phyloP scores from a whole-genome alignment of 1,284 basidiomycete species.

The Malassezia pachydermatis region DNA sequence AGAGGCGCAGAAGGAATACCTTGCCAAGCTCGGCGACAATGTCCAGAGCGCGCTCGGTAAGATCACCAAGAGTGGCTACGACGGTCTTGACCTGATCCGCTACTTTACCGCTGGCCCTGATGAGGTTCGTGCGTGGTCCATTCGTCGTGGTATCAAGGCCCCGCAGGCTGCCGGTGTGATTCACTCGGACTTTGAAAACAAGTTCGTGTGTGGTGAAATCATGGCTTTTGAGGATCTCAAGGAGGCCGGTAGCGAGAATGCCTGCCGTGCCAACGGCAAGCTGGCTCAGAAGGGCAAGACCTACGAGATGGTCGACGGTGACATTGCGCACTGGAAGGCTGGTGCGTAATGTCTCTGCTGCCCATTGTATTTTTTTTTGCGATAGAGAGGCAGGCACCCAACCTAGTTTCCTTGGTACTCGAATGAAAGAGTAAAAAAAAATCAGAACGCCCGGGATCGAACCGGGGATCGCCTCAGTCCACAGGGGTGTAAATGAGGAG shows the following conservation, averaged over 20 bases:
- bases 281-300: slow-evolving; percentile 92
- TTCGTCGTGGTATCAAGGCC: slow-evolving; percentile 82
- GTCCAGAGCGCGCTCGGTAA: slow-evolving; percentile 41
- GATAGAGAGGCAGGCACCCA: neutral
- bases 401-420: neutral
- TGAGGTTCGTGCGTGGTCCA: slow-evolving; percentile 94
- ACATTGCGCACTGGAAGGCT: slow-evolving; percentile 38
- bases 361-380: no score
- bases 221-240: slow-evolving; percentile 85
- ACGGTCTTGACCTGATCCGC: slow-evolving; percentile 39
- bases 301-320: slow-evolving; percentile 58
- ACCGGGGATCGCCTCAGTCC: slow-evolving; percentile 22
- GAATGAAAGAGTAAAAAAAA: slow-evolving; percentile 12
- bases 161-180: slow-evolving; percentile 97
- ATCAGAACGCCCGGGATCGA: slow-evolving; percentile 22
- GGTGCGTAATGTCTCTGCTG: slow-evolving; percentile 12
- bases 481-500: slow-evolving; percentile 19
- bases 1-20: slow-evolving; percentile 28
- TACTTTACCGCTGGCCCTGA: slow-evolving; percentile 86
- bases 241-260: slow-evolving; percentile 77
- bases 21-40: slow-evolving; percentile 36
- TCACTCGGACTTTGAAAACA: slow-evolving; percentile 88
- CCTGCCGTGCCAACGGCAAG: slow-evolving; percentile 91
- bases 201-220: slow-evolving; percentile 99
- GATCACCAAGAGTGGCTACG: slow-evolving; percentile 46